These are phyloP conservation scores for Groenewaldozyma salmanticensis DNA, from an alignment of 805 yeast genomes.

Conservation along the genomic window DNA sequence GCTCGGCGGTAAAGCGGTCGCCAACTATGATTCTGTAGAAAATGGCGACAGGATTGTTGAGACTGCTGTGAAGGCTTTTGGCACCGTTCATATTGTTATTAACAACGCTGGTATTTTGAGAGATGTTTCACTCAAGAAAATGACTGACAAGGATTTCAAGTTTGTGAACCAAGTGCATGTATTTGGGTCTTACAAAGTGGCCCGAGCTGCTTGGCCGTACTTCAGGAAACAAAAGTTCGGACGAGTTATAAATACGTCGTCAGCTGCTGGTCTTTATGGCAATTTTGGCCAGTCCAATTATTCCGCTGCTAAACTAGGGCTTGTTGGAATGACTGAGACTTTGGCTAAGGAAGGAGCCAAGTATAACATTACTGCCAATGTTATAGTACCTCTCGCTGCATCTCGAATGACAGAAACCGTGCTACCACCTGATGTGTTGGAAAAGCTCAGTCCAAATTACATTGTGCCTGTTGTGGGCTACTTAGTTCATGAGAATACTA, in stretches of 20 bases:
- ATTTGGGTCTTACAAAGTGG: conserved; percentile 76
- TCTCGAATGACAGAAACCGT: conserved; percentile 93
- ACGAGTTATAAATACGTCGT: conserved; percentile 83
- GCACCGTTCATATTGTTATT: conserved; percentile 78
- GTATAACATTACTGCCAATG: conserved; percentile 74
- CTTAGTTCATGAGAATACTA: conserved; percentile 55
- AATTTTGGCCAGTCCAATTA: conserved; percentile 96
- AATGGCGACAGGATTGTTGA: conserved; percentile 78
- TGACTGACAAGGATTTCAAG: conserved; percentile 71
- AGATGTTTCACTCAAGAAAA: conserved; percentile 78
- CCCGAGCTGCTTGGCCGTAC: conserved; percentile 88
- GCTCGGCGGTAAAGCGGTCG: conserved; percentile 79
- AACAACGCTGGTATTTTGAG: conserved; percentile 94
- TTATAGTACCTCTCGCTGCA: conserved; percentile 90
- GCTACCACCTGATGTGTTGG: conserved; percentile 76
- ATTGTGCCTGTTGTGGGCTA: conserved; percentile 86
- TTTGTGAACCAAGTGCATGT: conserved; percentile 80
- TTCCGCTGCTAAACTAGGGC: conserved; percentile 84
- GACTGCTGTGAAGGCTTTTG: conserved; percentile 78
- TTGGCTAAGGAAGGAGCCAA: conserved; percentile 88
- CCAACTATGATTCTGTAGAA: conserved; percentile 85
- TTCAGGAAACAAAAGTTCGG: conserved; percentile 80
- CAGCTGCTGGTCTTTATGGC: conserved; percentile 96
- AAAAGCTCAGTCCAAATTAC: conserved; percentile 73
- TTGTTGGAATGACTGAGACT: conserved; percentile 88